phyloP scores from a whole-genome alignment of 169 alveolate species.

The Cryptosporidium sp. region DNA sequence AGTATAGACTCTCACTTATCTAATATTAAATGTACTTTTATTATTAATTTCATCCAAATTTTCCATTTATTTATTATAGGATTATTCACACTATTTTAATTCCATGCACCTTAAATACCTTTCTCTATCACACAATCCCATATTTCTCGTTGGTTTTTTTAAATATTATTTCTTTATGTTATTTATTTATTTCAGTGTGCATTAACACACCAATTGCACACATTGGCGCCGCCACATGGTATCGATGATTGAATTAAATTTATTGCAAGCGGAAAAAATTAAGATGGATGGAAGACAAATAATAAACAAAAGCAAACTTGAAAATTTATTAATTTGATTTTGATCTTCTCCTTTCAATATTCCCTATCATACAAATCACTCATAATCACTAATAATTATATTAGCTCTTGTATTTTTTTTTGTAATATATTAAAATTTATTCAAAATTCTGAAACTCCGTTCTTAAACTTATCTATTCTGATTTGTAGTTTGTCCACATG shows the following conservation, averaged over 20 bases:
- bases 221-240: slow-evolving; percentile 12
- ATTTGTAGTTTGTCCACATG: background rate
- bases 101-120: slow-evolving; percentile 3
- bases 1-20: background rate
- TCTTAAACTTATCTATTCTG: background rate
- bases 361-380: too few relatives aligned
- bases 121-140: slow-evolving; percentile 2
- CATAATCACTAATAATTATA: background rate
- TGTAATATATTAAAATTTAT: background rate
- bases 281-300: background rate
- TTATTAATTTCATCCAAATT: background rate
- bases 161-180: background rate
- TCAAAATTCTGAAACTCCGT: background rate
- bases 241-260: background rate
- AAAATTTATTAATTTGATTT: background rate
- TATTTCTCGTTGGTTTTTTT: background rate
- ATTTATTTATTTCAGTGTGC: slow-evolving; percentile 14
- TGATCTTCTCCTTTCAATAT: background rate
- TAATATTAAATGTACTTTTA: background rate
- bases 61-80: background rate
- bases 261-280: background rate
- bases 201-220: slow-evolving; percentile 10
- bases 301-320: too few relatives aligned
- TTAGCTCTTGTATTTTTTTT: background rate
- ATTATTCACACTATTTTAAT: background rate